phyloP scores from a whole-genome alignment of 2,329 filamentous ascomycete genomes.

The Botryosphaeria dothidea region DNA sequence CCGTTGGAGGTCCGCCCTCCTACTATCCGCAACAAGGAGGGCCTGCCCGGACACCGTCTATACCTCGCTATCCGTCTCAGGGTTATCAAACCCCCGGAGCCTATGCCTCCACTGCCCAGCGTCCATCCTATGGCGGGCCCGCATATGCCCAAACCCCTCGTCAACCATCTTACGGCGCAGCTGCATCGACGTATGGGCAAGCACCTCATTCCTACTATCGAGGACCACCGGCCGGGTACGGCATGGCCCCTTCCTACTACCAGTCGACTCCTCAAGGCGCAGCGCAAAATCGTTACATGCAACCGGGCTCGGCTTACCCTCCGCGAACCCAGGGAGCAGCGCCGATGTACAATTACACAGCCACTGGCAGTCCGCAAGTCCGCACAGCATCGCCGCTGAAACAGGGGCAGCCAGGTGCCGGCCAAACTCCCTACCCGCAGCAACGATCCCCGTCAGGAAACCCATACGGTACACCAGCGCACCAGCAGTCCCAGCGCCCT shows the following conservation, averaged over 20 bases:
- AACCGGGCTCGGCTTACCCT: slow-evolving; percentile 34
- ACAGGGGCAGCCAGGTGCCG: slow-evolving; percentile 27
- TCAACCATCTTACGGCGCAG: slow-evolving; percentile 15
- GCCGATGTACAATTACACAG: slow-evolving; percentile 32
- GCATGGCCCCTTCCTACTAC: slow-evolving; percentile 33
- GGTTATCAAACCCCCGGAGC: slow-evolving; percentile 31
- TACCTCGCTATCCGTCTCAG: slow-evolving; percentile 37
- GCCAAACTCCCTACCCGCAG: slow-evolving; percentile 23
- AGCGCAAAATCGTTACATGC: slow-evolving; percentile 34
- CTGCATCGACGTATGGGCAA: slow-evolving; percentile 12
- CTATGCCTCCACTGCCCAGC: slow-evolving; percentile 26
- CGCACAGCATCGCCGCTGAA: slow-evolving; percentile 41
- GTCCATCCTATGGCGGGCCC: slow-evolving; percentile 28
- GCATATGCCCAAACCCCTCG: slow-evolving; percentile 28
- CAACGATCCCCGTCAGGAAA: slow-evolving; percentile 30
- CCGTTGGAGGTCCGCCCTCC: slow-evolving; percentile 30
- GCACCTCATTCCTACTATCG: slow-evolving; percentile 32
- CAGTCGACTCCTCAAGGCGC: slow-evolving; percentile 35
- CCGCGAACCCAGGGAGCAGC: slow-evolving; percentile 36
- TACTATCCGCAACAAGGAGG: slow-evolving; percentile 38
- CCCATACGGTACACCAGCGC: slow-evolving; percentile 13
- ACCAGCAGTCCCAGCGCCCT: slow-evolving; percentile 1
- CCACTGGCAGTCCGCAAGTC: slow-evolving; percentile 30
- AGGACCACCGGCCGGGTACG: slow-evolving; percentile 33
- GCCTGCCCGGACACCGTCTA: slow-evolving; percentile 36